Conservation (phyloP, 2,329 filamentous ascomycete species). For the Nemania sp. region DNA sequence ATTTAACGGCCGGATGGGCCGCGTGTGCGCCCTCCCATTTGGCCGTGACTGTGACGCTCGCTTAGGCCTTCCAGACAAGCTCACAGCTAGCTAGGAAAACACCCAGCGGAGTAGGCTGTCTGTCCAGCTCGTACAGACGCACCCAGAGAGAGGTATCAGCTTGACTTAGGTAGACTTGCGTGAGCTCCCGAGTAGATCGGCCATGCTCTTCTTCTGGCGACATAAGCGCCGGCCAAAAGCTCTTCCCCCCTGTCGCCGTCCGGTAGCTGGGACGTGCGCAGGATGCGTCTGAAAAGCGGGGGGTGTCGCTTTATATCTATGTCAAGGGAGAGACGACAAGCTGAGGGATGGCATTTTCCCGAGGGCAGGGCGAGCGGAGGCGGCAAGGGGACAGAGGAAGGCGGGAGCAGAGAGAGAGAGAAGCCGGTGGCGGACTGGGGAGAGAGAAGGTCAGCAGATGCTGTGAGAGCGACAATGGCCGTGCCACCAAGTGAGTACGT, state of each 20-base stretch:
- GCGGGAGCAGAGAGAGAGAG: slow-evolving; percentile 2
- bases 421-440: neutral
- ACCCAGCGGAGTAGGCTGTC: neutral
- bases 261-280: neutral
- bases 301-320: slow-evolving; percentile 5
- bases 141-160: neutral
- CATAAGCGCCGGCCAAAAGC: neutral
- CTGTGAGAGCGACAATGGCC: slow-evolving; percentile 5
- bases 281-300: neutral
- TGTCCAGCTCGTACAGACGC: neutral
- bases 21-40: neutral
- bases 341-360: neutral
- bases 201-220: neutral
- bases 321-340: neutral
- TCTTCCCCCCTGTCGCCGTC: slow-evolving; percentile 4
- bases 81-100: neutral
- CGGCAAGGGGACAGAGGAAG: neutral
- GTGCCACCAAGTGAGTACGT: slow-evolving; percentile 22
- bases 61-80: neutral
- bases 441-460: slow-evolving; percentile 19
- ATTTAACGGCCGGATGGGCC: neutral
- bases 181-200: too few relatives aligned
- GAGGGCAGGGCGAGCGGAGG: too few relatives aligned
- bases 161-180: neutral
- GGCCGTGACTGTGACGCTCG: neutral